A percentile compares a stretch with the other conserved stretches of the same genome.
These are phyloP conservation scores for Ceratorhiza oryzae-sativae DNA, from an alignment of 1,284 basidiomycete species.

Conservation along the genomic window DNA sequence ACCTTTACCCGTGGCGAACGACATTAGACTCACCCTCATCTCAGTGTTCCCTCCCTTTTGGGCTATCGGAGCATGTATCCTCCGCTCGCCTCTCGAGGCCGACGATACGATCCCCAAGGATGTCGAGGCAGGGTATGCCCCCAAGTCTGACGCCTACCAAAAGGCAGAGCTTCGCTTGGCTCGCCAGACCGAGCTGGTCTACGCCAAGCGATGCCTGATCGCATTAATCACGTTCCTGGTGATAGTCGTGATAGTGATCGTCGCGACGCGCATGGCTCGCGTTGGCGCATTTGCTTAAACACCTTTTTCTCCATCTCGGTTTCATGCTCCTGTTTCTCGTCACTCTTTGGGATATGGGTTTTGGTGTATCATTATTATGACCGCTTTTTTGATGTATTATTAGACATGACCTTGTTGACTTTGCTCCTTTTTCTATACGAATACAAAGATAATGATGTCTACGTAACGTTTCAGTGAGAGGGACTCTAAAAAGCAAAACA, in stretches of 20 bases:
- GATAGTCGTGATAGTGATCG: constrained; percentile 20
- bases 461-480: neutral
- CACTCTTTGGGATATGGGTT: constrained; percentile 1
- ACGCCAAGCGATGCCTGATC: constrained; percentile 22
- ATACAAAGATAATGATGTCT: neutral
- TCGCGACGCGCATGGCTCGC: constrained; percentile 15
- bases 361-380: constrained; percentile 36
- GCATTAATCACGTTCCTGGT: constrained; percentile 14
- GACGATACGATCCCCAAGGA: constrained; percentile 10
- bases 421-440: neutral
- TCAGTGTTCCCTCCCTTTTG: constrained; percentile 36
- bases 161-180: constrained; percentile 19
- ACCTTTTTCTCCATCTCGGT: neutral
- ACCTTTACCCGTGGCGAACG: neutral
- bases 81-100: neutral
- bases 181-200: constrained; percentile 33
- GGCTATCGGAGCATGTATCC: constrained; percentile 34
- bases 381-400: constrained; percentile 19
- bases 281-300: constrained; percentile 22
- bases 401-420: constrained; percentile 7
- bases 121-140: constrained; percentile 31
- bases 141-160: constrained; percentile 1
- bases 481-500: neutral
- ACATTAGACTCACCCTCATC: neutral
- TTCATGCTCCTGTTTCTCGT: neutral